Base-by-base conservation (phyloP, 805 yeast species). In the Sugiyamaella floridensis region DNA sequence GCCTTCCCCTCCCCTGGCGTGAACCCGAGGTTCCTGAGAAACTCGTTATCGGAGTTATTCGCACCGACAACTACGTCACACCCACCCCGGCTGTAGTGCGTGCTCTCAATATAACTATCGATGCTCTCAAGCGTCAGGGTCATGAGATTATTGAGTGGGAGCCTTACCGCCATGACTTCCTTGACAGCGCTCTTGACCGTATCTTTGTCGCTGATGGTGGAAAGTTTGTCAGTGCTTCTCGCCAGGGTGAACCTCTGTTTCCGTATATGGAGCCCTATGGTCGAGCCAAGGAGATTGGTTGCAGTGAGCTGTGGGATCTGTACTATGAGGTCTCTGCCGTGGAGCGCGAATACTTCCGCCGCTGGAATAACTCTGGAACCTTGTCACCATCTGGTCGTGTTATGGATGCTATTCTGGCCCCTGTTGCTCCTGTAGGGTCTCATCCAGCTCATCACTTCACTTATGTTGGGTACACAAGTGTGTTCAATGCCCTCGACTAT, bases 11-110 rank as follows among this genome's bases (percentile, higher is more conserved):
- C 18, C 75, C 79, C 1, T 80, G 82, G 81, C 67, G 74, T 54
- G 56, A 60, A 1, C 62, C 62, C 0, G 56, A 59, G 16, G 49
- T 42, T 51, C 67, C 50, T 55, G 53, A 56, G 28, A 73, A 71
- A 55, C 60, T 78, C 28, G 72, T 66, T n/a, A 62, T 80, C 58
- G 85, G 81, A 2, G 60, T 78, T 14, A 57, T 76, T 59, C 58
- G 58, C 28, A 74, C 73, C 64, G 83, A 81, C 60, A 68, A 70
- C 7, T 59, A 65, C 26, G 71, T 76, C 12, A 67, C 71, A 53
- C 84, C 85, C 11, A 77, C 77, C 29, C 85, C 85, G 1, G 83
- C 85, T 9, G 72, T 81, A 15, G 58, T 65, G 5, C 69, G 83
- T 55, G 80, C 74, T 11, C 70, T 86, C 63, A 71, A 79, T 55